These are phyloP conservation scores for Colletotrichum liriopes DNA, from an alignment of 2,329 filamentous ascomycete species.

Conservation along the genomic window DNA sequence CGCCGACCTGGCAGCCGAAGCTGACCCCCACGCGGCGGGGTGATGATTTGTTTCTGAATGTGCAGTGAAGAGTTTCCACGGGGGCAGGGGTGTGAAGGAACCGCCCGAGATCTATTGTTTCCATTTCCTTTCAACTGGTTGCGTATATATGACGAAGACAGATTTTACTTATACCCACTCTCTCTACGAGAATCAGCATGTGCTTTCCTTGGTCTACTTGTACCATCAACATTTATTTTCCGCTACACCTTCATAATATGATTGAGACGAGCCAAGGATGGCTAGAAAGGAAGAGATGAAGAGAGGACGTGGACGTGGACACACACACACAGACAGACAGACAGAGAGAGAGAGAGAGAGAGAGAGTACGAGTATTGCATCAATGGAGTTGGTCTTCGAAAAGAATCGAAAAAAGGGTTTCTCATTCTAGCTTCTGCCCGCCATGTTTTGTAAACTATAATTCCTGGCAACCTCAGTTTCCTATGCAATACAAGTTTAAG, in stretches of 20 bases:
- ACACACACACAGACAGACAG: too few relatives aligned
- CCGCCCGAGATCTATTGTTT: neutral
- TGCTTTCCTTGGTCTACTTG: conserved; percentile 20
- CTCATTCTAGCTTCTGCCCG: conserved; percentile 23
- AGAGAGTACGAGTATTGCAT: conserved; percentile 16
- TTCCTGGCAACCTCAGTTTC: neutral
- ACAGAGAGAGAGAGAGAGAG: conserved; percentile 6
- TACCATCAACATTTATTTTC: conserved; percentile 27
- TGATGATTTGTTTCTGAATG: conserved; percentile 74
- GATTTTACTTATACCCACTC: conserved; percentile 36
- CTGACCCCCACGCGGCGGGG: conserved; percentile 78
- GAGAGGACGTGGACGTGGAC: neutral
- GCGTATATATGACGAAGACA: conserved; percentile 22
- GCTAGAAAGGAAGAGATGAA: neutral
- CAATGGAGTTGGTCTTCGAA: conserved; percentile 26
- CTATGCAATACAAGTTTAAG: neutral
- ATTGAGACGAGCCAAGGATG: conserved; percentile 10
- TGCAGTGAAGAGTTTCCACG: conserved; percentile 56
- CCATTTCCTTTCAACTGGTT: neutral
- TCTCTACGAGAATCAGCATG: conserved; percentile 14
- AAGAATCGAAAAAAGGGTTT: conserved; percentile 24
- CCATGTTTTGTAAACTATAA: conserved; percentile 27
- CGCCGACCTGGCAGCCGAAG: conserved; percentile 74
- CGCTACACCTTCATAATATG: conserved; percentile 24
- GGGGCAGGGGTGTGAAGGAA: neutral